Evolutionary conservation across 768 basidiomycete genomes (phyloP).

Genomic region (Phlegmacium glaucopus): DNA sequence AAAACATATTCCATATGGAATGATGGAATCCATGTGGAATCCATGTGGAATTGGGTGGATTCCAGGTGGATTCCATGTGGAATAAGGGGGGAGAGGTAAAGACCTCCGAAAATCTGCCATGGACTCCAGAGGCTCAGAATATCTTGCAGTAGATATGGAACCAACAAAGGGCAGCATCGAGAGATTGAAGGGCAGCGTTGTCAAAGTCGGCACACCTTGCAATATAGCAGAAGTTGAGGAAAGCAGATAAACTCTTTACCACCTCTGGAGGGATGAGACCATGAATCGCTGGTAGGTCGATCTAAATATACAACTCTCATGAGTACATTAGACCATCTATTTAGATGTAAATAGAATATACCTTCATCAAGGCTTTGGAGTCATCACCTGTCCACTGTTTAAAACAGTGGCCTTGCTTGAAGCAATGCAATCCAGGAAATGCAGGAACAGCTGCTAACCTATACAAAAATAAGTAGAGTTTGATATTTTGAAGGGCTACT

Average conservation of each 20-base stretch:
- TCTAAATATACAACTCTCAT: not conserved
- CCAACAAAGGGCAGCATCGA: slow-evolving; percentile 16
- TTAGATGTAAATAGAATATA: slow-evolving; percentile 6
- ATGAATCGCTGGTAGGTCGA: slow-evolving; percentile 7
- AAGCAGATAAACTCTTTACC: slow-evolving; percentile 13
- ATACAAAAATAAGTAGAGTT: too few relatives aligned
- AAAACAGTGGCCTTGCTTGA: slow-evolving; percentile 22
- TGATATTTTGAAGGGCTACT: too few relatives aligned
- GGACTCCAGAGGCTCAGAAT: slow-evolving; percentile 16
- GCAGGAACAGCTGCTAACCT: slow-evolving; percentile 18
- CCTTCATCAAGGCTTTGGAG: slow-evolving; percentile 32
- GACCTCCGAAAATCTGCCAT: slow-evolving; percentile 8
- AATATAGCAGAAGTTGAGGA: slow-evolving; percentile 30
- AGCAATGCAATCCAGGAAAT: slow-evolving; percentile 18
- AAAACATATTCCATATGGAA: too few relatives aligned
- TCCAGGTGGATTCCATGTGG: too few relatives aligned
- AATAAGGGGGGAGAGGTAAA: too few relatives aligned
- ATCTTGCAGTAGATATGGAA: slow-evolving; percentile 25
- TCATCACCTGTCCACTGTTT: slow-evolving; percentile 33
- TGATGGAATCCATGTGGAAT: too few relatives aligned
- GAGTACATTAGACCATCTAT: not conserved
- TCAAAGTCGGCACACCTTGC: slow-evolving; percentile 10
- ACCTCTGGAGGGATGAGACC: slow-evolving; percentile 6
- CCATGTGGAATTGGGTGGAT: too few relatives aligned
- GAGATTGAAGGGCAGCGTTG: slow-evolving; percentile 10